A percentile compares a stretch with the other conserved stretches of the same genome.
Conservation (phyloP, 192 early-diverging fungal species). For the Ambispora gerdemannii region DNA sequence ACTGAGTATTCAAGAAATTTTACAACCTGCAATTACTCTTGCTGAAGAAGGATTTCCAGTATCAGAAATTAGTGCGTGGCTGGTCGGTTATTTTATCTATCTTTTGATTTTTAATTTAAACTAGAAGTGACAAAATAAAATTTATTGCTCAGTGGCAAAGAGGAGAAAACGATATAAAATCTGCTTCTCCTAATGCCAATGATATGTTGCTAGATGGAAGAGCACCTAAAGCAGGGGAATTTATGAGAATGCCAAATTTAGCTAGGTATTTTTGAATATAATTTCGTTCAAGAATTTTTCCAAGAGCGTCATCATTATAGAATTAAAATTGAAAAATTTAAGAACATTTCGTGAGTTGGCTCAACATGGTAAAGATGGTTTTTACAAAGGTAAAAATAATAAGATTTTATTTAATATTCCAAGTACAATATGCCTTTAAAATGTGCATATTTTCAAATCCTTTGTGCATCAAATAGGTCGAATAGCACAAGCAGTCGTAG, state of each 20-base stretch:
- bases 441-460: background rate
- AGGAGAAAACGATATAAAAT: conserved; percentile 26
- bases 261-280: conserved; percentile 41
- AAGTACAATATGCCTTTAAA: background rate
- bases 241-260: conserved; percentile 58
- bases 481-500: conserved; percentile 64
- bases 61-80: conserved; percentile 46
- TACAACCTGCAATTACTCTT: conserved; percentile 65
- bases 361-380: conserved; percentile 59
- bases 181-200: conserved; percentile 40
- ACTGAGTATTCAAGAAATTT: conserved; percentile 51
- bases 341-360: conserved; percentile 58
- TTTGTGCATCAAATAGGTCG: conserved; percentile 37
- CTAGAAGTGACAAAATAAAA: conserved; percentile 4
- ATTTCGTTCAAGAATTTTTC: background rate
- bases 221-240: conserved; percentile 59
- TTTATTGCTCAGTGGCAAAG: conserved; percentile 38
- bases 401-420: background rate
- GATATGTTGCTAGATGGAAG: conserved; percentile 53
- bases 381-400: conserved; percentile 48
- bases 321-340: background rate
- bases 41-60: conserved; percentile 69
- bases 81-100: background rate
- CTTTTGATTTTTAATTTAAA: background rate
- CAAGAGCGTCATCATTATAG: background rate